Evolutionary conservation across 2,329 filamentous ascomycete genomes (phyloP).

Genomic region (Pseudocercospora cruenta): DNA sequence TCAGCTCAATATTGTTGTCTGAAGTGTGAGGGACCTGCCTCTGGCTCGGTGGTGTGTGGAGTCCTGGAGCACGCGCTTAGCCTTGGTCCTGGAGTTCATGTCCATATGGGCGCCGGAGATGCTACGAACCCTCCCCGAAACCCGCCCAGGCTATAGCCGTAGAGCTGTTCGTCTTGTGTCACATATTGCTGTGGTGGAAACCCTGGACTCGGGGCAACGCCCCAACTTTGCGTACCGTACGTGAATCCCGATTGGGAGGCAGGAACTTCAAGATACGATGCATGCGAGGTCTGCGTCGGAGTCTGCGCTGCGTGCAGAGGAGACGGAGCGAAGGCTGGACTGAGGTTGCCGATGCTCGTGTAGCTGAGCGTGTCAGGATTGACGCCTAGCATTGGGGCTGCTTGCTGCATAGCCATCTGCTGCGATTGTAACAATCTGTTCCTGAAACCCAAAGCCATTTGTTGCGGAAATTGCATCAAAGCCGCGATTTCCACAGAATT

Average conservation of each 20-base stretch:
- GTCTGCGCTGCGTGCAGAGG: constrained; percentile 44
- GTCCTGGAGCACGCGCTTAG: constrained; percentile 36
- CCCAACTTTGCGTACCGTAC: constrained; percentile 38
- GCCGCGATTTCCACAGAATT: constrained; percentile 48
- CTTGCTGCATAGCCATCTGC: constrained; percentile 21
- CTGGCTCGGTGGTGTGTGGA: constrained; percentile 23
- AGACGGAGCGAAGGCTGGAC: constrained; percentile 55
- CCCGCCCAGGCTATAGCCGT: constrained; percentile 33
- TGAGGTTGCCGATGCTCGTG: constrained; percentile 47
- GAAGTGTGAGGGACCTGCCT: constrained; percentile 27
- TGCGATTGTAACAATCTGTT: constrained; percentile 30
- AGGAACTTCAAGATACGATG: constrained; percentile 51
- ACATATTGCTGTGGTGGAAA: constrained; percentile 40
- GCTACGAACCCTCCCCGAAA: constrained; percentile 42
- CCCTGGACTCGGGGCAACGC: constrained; percentile 39
- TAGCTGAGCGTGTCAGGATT: constrained; percentile 32
- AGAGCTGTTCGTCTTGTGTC: constrained; percentile 46
- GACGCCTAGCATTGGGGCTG: constrained; percentile 22
- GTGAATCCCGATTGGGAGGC: constrained; percentile 33
- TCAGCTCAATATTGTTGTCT: not conserved
- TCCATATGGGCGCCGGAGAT: constrained; percentile 38
- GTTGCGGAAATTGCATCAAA: constrained; percentile 52
- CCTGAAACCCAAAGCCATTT: constrained; percentile 49
- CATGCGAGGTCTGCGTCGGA: constrained; percentile 34
- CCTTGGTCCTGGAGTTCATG: constrained; percentile 32